Base-by-base conservation (phyloP, 345 rosid genomes). In the Turnera subulata region DNA sequence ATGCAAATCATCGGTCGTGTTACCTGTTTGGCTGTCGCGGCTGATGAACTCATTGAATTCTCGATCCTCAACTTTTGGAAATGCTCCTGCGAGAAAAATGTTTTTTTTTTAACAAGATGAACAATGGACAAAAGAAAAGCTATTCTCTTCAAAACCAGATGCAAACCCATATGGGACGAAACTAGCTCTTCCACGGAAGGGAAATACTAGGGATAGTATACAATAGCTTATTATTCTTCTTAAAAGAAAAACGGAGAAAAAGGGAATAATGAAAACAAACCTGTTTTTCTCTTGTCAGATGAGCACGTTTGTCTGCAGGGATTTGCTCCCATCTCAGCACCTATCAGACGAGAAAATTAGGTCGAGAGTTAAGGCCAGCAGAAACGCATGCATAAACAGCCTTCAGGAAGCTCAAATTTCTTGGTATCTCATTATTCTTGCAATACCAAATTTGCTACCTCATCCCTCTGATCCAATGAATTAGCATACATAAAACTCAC, bases 221-320 rank as follows among this genome's bases (percentile, higher is more conserved):
- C n/a, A n/a, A n/a, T n/a, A n/a, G n/a, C n/a, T n/a, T n/a, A n/a
- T n/a, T n/a, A n/a, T n/a, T n/a, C n/a, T n/a, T n/a, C n/a, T n/a
- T n/a, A n/a, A n/a, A n/a, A n/a, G n/a, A n/a, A n/a, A n/a, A n/a
- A n/a, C n/a, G n/a, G n/a, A n/a, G n/a, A 17, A 7, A 26, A 35
- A 48, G 37, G 35, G 52, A 48, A 46, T 26, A 50, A 39, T 37
- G 47, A 49, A 40, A 38, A 51, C 46, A 61, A 63, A 85, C 96
- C 98, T 86, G 98, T 74, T 92, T 92, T 74, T 92, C 98, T 35
- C 89, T 79, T 85, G 70, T 71, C 68, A 92, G 22, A 67, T 86
- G 95, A 70, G 95, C 93, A 20, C 95, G 83, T 50, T 71, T 66
- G 71, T 84, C 95, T 44, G 95, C 89, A 42, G 98, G 98, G 71